Evolutionary conservation across 2,329 filamentous ascomycete species (phyloP).

Genomic region (Purpureocillium takamizusanense): DNA sequence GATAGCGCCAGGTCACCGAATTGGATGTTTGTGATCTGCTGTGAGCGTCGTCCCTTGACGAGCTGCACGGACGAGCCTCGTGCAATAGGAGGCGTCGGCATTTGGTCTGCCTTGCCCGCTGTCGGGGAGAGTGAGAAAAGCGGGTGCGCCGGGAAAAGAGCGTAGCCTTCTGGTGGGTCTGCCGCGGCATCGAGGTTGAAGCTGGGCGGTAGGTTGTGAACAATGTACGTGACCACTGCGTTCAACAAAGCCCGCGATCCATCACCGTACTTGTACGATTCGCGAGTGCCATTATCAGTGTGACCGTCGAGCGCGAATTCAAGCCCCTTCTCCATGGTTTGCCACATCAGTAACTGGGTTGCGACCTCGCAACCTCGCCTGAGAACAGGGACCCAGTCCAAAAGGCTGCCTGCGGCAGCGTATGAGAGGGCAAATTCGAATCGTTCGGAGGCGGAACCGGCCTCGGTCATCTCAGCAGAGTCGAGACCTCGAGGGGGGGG

Average conservation of each 20-base stretch:
- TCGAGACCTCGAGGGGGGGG: slow-evolving; percentile 17
- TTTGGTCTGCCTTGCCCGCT: slow-evolving; percentile 4
- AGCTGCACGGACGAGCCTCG: slow-evolving; percentile 26
- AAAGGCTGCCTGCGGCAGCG: slow-evolving; percentile 50
- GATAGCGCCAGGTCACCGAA: slow-evolving; percentile 56
- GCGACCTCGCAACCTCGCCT: slow-evolving; percentile 52
- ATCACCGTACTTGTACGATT: slow-evolving; percentile 41
- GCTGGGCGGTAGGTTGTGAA: slow-evolving; percentile 47
- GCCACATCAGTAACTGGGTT: slow-evolving; percentile 49
- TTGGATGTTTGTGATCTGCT: slow-evolving; percentile 53
- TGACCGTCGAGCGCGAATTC: slow-evolving; percentile 43
- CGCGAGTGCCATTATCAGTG: slow-evolving; percentile 26
- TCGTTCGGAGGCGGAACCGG: slow-evolving; percentile 30
- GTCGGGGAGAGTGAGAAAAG: slow-evolving; percentile 8
- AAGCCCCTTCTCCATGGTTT: slow-evolving; percentile 51
- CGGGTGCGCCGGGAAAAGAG: slow-evolving; percentile 26
- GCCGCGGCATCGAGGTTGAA: slow-evolving; percentile 48
- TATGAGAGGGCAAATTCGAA: slow-evolving; percentile 54
- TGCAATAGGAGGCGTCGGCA: slow-evolving; percentile 19
- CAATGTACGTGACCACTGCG: slow-evolving; percentile 48
- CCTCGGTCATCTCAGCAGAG: slow-evolving; percentile 22
- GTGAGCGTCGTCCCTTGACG: slow-evolving; percentile 31
- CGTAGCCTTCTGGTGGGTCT: slow-evolving; percentile 23
- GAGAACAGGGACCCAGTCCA: slow-evolving; percentile 46
- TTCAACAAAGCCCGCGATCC: slow-evolving; percentile 46